Percentiles rank a stretch among this genome's conserved stretches.
Conservation (phyloP, 768 basidiomycete genomes). For the Amanita brunnescens region DNA sequence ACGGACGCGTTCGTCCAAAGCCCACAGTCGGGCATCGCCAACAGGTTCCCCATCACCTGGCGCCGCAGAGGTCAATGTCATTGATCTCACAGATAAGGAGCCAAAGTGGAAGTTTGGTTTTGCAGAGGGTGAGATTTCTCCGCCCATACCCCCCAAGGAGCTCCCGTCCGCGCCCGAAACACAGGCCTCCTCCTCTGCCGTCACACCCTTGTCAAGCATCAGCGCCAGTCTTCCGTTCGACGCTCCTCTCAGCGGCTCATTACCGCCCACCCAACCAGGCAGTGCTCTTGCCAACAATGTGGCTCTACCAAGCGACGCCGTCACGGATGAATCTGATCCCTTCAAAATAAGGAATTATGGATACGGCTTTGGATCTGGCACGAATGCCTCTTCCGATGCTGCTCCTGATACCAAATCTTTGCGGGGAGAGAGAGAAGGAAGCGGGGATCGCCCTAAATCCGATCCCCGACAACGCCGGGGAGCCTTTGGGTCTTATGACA, state of each 20-base stretch:
- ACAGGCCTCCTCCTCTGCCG: slow-evolving; percentile 4
- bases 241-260: not conserved
- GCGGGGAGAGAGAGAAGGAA: slow-evolving; percentile 18
- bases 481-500: slow-evolving; percentile 21
- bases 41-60: not conserved
- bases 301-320: not conserved
- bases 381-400: not conserved
- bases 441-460: slow-evolving; percentile 21
- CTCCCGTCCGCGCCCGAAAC: not conserved
- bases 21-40: slow-evolving; percentile 11
- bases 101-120: slow-evolving; percentile 55
- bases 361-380: slow-evolving; percentile 47
- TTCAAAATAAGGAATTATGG: slow-evolving; percentile 56
- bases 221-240: slow-evolving; percentile 6
- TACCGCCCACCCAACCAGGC: not conserved
- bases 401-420: slow-evolving; percentile 8
- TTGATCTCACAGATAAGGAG: slow-evolving; percentile 18
- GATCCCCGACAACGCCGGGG: slow-evolving; percentile 13
- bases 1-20: slow-evolving; percentile 19
- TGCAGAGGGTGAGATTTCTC: slow-evolving; percentile 1
- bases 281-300: not conserved
- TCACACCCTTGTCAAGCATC: slow-evolving; percentile 7
- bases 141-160: not conserved
- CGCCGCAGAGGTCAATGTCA: slow-evolving; percentile 13
- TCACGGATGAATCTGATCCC: slow-evolving; percentile 22